These are phyloP conservation scores for Modicella reniformis DNA, from an alignment of 371 early-diverging fungal species.

Conservation along the genomic window DNA sequence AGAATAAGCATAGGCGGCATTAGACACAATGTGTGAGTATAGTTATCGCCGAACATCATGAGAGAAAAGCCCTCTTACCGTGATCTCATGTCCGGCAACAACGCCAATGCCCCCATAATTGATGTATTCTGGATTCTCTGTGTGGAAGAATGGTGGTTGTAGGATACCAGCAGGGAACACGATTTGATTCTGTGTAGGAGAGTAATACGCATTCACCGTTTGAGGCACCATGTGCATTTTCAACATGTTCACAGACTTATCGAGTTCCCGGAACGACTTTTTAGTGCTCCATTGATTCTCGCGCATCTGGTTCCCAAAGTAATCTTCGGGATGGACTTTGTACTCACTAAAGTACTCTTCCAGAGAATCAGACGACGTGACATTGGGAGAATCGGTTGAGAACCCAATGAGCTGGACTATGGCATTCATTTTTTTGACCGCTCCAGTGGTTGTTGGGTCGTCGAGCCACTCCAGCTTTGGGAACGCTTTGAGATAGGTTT, in stretches of 20 bases:
- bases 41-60: background rate
- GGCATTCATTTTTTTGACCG: conserved; percentile 60
- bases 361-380: conserved; percentile 57
- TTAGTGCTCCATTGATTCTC: conserved; percentile 39
- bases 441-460: conserved; percentile 56
- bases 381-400: conserved; percentile 60
- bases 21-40: background rate
- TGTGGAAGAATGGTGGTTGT: conserved; percentile 61
- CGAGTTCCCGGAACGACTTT: conserved; percentile 22
- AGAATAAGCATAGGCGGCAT: background rate
- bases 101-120: conserved; percentile 71
- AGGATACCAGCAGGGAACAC: conserved; percentile 72
- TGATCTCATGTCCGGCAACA: conserved; percentile 72
- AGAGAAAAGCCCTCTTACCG: conserved; percentile 49
- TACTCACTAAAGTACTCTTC: conserved; percentile 58
- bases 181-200: conserved; percentile 64
- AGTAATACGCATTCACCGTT: conserved; percentile 73
- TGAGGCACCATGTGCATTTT: conserved; percentile 68
- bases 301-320: conserved; percentile 59
- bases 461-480: conserved; percentile 67
- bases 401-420: conserved; percentile 61
- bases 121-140: conserved; percentile 59
- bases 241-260: conserved; percentile 54
- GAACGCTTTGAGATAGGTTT: conserved; percentile 55
- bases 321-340: conserved; percentile 42